phyloP scores from a whole-genome alignment of 768 basidiomycete genomes.

The Russula griseocarnosa region DNA sequence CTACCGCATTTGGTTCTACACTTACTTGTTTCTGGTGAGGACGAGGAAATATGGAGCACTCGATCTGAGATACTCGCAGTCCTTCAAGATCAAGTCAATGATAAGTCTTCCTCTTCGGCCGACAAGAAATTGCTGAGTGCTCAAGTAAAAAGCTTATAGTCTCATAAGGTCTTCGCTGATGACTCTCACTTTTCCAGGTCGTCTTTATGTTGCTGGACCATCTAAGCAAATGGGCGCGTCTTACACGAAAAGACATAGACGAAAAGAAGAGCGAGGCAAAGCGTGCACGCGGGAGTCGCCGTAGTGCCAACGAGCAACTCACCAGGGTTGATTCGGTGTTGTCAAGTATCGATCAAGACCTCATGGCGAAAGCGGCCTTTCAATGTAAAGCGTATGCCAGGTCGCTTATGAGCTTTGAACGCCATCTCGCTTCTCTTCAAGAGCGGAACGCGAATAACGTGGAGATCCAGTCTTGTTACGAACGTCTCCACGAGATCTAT shows the following conservation, averaged over 20 bases:
- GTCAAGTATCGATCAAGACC: conserved; percentile 74
- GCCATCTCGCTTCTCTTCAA: conserved; percentile 58
- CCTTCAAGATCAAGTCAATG: conserved; percentile 79
- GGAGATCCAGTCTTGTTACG: conserved; percentile 71
- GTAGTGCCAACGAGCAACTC: conserved; percentile 55
- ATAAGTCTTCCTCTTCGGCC: conserved; percentile 49
- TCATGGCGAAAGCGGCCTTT: conserved; percentile 91
- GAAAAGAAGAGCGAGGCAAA: conserved; percentile 50
- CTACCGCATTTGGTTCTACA: conserved; percentile 90
- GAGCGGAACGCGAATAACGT: conserved; percentile 38
- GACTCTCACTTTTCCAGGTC: conserved; percentile 47
- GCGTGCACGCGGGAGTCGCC: conserved; percentile 43
- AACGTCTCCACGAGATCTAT: conserved; percentile 92
- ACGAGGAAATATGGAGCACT: conserved; percentile 59
- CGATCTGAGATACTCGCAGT: conserved; percentile 74
- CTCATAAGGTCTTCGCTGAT: neutral
- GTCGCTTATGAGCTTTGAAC: conserved; percentile 92
- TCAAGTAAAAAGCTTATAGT: conserved; percentile 54
- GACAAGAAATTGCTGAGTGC: conserved; percentile 90
- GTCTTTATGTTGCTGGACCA: conserved; percentile 95
- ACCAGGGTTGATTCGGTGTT: conserved; percentile 74
- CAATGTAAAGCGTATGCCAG: conserved; percentile 93
- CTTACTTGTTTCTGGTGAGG: conserved; percentile 70
- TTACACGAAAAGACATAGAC: conserved; percentile 58
- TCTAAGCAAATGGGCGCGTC: conserved; percentile 82